Evolutionary conservation across 2,329 filamentous ascomycete genomes (phyloP).

Genomic region (Diplodia scrobiculata): DNA sequence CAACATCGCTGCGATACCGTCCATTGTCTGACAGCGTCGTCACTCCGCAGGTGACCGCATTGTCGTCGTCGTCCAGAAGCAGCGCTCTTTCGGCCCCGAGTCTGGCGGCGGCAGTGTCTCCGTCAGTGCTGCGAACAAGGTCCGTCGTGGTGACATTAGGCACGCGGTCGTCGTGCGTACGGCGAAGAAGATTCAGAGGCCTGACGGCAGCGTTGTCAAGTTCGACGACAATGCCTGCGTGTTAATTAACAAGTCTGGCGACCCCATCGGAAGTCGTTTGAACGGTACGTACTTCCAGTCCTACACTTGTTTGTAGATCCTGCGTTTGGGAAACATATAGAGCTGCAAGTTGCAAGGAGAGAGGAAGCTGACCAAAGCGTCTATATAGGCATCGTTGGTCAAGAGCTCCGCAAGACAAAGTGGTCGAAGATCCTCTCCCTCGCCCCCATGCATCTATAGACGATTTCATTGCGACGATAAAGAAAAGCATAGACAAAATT

Average conservation of each 20-base stretch:
- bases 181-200: constrained; percentile 79
- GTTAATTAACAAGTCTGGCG: constrained; percentile 92
- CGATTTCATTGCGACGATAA: constrained; percentile 28
- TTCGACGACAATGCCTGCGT: constrained; percentile 99
- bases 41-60: constrained; percentile 78
- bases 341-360: background rate
- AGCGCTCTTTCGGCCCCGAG: constrained; percentile 74
- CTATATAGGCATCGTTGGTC: constrained; percentile 73
- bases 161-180: constrained; percentile 96
- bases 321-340: background rate
- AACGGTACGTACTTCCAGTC: constrained; percentile 59
- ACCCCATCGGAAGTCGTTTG: constrained; percentile 89
- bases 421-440: constrained; percentile 98
- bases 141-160: constrained; percentile 92
- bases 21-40: constrained; percentile 8
- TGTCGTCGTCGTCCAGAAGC: constrained; percentile 96
- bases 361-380: constrained; percentile 31
- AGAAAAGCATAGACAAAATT: background rate
- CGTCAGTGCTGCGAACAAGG: constrained; percentile 79
- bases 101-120: constrained; percentile 71
- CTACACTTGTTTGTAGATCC: background rate
- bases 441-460: constrained; percentile 77
- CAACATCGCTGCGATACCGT: background rate
- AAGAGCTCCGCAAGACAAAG: constrained; percentile 85
- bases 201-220: constrained; percentile 84